Conservation (phyloP, 2,329 filamentous ascomycete genomes). For the Xylaria sp. region DNA sequence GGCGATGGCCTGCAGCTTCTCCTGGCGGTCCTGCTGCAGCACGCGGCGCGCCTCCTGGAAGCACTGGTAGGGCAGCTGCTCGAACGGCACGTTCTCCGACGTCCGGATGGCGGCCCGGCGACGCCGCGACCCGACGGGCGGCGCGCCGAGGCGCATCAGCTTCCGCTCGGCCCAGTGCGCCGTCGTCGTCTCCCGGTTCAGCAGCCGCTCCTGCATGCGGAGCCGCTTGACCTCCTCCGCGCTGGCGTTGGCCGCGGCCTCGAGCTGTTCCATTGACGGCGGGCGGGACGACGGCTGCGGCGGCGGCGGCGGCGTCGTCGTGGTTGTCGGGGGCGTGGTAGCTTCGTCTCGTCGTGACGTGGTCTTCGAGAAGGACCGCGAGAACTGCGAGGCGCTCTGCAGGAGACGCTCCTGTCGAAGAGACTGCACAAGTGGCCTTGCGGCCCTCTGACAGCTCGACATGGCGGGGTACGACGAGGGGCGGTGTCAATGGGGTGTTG, state of each 20-base stretch:
- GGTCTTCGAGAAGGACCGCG: slow-evolving; percentile 41
- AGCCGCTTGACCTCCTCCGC: slow-evolving; percentile 13
- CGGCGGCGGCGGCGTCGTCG: slow-evolving; percentile 15
- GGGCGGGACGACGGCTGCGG: slow-evolving; percentile 26
- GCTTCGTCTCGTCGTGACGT: slow-evolving; percentile 41
- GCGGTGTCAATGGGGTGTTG: not conserved
- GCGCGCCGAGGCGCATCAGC: slow-evolving; percentile 68
- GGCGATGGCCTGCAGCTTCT: slow-evolving; percentile 77
- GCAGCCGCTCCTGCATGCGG: slow-evolving; percentile 45
- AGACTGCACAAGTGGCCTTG: slow-evolving; percentile 58
- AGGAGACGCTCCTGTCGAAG: slow-evolving; percentile 45
- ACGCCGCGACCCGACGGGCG: slow-evolving; percentile 81
- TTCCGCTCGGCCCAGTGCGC: slow-evolving; percentile 66
- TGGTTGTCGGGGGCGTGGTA: slow-evolving; percentile 33
- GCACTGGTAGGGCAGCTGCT: slow-evolving; percentile 93
- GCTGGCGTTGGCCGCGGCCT: slow-evolving; percentile 31
- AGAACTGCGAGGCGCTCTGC: slow-evolving; percentile 36
- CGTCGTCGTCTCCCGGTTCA: slow-evolving; percentile 71
- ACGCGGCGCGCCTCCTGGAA: slow-evolving; percentile 95
- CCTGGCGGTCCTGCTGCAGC: slow-evolving; percentile 74
- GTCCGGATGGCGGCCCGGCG: slow-evolving; percentile 73
- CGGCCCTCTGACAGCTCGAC: slow-evolving; percentile 63
- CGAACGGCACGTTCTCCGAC: slow-evolving; percentile 75
- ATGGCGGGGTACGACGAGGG: slow-evolving; percentile 41
- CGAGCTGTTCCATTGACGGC: slow-evolving; percentile 16